A percentile compares a stretch with the other conserved stretches of the same genome.
Conservation (phyloP, 2,329 filamentous ascomycete species). For the Xylaria sp. region DNA sequence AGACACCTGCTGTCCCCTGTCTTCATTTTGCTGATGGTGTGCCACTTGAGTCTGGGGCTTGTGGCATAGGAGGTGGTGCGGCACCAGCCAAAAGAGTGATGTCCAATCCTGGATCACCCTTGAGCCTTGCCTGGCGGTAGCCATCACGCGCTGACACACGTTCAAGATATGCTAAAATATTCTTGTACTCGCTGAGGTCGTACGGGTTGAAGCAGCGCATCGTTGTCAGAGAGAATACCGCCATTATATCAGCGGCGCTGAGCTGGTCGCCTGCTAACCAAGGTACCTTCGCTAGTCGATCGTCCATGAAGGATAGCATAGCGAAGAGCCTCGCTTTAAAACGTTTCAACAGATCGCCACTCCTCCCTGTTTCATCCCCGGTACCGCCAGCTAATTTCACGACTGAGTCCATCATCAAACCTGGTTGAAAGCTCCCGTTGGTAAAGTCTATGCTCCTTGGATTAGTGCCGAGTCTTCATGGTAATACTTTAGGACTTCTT, state of each 20-base stretch:
- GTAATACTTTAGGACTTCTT: not conserved
- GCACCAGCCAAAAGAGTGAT: slow-evolving; percentile 40
- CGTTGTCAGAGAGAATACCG: slow-evolving; percentile 69
- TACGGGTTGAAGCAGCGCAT: slow-evolving; percentile 64
- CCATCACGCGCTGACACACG: slow-evolving; percentile 57
- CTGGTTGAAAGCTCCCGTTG: slow-evolving; percentile 49
- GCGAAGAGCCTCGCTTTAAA: slow-evolving; percentile 51
- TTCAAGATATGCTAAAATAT: slow-evolving; percentile 59
- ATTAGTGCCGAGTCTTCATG: not conserved
- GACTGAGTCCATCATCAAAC: slow-evolving; percentile 14
- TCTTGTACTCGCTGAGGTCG: slow-evolving; percentile 55
- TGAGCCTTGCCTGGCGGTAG: slow-evolving; percentile 60
- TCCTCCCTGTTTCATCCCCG: slow-evolving; percentile 37
- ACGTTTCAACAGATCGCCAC: slow-evolving; percentile 49
- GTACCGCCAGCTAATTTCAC: slow-evolving; percentile 1
- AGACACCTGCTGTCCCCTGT: not conserved
- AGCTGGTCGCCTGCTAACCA: slow-evolving; percentile 72
- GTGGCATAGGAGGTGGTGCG: slow-evolving; percentile 35
- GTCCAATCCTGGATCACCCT: slow-evolving; percentile 61
- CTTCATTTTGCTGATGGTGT: not conserved
- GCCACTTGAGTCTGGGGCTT: not conserved
- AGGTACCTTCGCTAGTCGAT: slow-evolving; percentile 57
- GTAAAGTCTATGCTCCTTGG: slow-evolving; percentile 57
- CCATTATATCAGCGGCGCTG: slow-evolving; percentile 74
- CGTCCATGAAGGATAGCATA: slow-evolving; percentile 60